A percentile compares a stretch with the other conserved stretches of the same genome.
phyloP scores from a whole-genome alignment of 139 green algal species.

The Micromonas commoda region DNA sequence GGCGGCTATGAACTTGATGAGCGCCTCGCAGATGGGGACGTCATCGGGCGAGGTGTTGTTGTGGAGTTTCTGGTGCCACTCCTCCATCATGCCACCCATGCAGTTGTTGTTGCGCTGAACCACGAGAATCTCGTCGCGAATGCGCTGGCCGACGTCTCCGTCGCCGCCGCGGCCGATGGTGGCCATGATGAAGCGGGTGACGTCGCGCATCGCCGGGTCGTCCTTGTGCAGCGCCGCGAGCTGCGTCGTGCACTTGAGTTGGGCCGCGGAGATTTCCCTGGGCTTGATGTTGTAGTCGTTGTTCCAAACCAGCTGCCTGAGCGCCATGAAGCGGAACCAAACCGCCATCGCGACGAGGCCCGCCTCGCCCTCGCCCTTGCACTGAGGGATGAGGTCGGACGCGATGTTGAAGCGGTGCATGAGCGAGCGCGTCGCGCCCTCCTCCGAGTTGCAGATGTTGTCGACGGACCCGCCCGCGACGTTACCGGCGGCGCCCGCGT shows the following conservation, averaged over 20 bases:
- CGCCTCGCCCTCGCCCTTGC: slow-evolving; percentile 1
- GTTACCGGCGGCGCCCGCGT: neutral
- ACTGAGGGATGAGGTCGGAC: neutral
- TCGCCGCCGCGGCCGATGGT: slow-evolving; percentile 75
- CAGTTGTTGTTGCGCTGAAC: slow-evolving; percentile 84
- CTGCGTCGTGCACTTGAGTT: slow-evolving; percentile 53
- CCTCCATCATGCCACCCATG: slow-evolving; percentile 89
- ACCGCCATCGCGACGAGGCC: slow-evolving; percentile 59
- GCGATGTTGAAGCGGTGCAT: slow-evolving; percentile 32
- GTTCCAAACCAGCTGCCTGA: slow-evolving; percentile 85
- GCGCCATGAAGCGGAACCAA: slow-evolving; percentile 90
- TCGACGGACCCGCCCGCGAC: neutral
- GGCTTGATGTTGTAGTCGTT: slow-evolving; percentile 99
- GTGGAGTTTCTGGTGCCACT: slow-evolving; percentile 93
- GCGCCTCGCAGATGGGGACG: slow-evolving; percentile 79
- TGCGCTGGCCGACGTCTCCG: slow-evolving; percentile 83
- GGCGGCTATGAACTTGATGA: slow-evolving; percentile 62
- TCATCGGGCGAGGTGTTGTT: slow-evolving; percentile 99
- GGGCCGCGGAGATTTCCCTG: slow-evolving; percentile 46
- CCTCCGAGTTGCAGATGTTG: slow-evolving; percentile 16
- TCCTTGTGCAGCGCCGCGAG: neutral
- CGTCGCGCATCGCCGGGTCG: slow-evolving; percentile 56
- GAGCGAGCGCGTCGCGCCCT: slow-evolving; percentile 6
- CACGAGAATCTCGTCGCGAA: slow-evolving; percentile 97
- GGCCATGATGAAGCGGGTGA: slow-evolving; percentile 75